These are phyloP conservation scores for Orbilia oligospora DNA, from an alignment of 2,329 filamentous ascomycete genomes.

Conservation along the genomic window DNA sequence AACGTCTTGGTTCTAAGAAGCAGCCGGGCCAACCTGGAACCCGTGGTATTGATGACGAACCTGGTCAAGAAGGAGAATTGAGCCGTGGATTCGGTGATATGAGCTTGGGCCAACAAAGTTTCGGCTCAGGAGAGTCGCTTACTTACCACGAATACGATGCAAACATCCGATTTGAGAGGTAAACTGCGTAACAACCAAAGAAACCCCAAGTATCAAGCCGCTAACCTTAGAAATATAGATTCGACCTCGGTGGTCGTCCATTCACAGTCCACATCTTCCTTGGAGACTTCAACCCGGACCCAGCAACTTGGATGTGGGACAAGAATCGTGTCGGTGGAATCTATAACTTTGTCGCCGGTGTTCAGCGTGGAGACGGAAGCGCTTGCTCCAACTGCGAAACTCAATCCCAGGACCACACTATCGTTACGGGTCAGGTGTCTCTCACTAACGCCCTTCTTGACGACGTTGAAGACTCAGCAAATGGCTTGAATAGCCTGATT, in stretches of 20 bases:
- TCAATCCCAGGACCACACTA: constrained; percentile 64
- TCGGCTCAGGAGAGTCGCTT: constrained; percentile 14
- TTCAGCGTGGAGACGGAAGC: constrained; percentile 42
- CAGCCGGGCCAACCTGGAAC: constrained; percentile 11
- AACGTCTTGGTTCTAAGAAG: constrained; percentile 41
- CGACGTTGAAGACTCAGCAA: constrained; percentile 64
- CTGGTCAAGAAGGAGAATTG: constrained; percentile 40
- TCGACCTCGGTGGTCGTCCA: constrained; percentile 64
- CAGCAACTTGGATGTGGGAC: constrained; percentile 66
- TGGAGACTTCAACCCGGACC: constrained; percentile 65
- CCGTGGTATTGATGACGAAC: constrained; percentile 48
- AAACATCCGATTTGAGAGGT: constrained; percentile 66
- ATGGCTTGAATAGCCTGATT: constrained; percentile 64
- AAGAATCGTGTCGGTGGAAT: constrained; percentile 68
- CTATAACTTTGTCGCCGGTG: constrained; percentile 66
- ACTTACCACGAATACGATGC: constrained; percentile 66
- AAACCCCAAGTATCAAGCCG: not conserved
- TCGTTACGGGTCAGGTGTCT: constrained; percentile 68
- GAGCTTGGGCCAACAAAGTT: constrained; percentile 16
- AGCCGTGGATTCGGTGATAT: constrained; percentile 55
- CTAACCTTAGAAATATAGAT: constrained; percentile 19
- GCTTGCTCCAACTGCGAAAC: constrained; percentile 54
- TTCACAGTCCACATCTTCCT: constrained; percentile 67
- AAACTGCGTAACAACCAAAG: not conserved
- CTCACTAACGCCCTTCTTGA: constrained; percentile 67